Evolutionary conservation across 1,284 basidiomycete species (phyloP).

Genomic region (Heterobasidion annosum): DNA sequence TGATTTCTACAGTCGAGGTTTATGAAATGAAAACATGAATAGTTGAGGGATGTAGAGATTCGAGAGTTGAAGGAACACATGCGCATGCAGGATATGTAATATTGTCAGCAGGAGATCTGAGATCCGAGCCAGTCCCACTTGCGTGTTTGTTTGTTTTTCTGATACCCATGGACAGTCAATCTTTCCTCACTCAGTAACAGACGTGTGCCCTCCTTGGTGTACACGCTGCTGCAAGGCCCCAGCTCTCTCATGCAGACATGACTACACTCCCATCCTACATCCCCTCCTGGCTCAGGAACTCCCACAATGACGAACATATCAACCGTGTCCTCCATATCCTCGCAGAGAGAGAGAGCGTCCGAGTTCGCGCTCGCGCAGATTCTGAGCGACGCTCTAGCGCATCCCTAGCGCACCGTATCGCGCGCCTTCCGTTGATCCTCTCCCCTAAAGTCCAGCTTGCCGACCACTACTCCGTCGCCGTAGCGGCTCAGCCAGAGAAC

Average conservation of each 20-base stretch:
- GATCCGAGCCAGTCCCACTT: too few relatives aligned
- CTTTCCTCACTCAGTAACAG: too few relatives aligned
- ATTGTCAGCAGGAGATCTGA: too few relatives aligned
- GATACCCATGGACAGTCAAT: too few relatives aligned
- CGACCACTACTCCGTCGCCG: conserved; percentile 45
- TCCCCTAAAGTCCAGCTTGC: conserved; percentile 16
- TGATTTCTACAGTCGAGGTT: not conserved
- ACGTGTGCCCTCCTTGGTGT: not conserved
- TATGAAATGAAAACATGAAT: not conserved
- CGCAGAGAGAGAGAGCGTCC: conserved; percentile 30
- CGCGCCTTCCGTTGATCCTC: conserved; percentile 13
- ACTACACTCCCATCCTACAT: conserved; percentile 2
- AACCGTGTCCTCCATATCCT: conserved; percentile 25
- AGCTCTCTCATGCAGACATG: conserved; percentile 1
- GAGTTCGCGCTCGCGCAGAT: conserved; percentile 23
- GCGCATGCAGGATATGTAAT: too few relatives aligned
- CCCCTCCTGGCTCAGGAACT: conserved; percentile 20
- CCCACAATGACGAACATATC: conserved; percentile 25
- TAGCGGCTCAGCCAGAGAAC: conserved; percentile 38
- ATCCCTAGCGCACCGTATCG: conserved; percentile 15
- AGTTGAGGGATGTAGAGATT: too few relatives aligned
- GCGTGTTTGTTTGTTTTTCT: too few relatives aligned
- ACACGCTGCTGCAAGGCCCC: not conserved
- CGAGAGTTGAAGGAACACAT: too few relatives aligned
- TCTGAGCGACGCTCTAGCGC: conserved; percentile 22